Evolutionary conservation across 83 land plant species (phyloP).

Genomic region (Picea abies): DNA sequence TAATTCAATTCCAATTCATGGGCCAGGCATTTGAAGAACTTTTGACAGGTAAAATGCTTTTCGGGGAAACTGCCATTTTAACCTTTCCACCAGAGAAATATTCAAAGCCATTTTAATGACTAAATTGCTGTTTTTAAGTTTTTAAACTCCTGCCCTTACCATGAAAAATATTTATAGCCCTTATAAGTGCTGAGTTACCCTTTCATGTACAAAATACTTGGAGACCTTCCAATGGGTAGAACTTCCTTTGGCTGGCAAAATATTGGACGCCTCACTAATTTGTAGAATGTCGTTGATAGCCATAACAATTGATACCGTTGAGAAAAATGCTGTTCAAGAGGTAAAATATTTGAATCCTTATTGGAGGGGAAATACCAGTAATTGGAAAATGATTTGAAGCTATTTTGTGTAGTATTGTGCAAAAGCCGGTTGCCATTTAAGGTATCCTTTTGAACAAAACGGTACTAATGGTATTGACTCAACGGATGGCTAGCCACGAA

Average conservation of each 20-base stretch:
- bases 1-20: neutral
- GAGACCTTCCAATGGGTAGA: neutral
- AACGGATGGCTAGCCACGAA: neutral
- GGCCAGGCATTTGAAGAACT: neutral
- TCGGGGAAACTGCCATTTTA: neutral
- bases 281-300: neutral
- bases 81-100: neutral
- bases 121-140: conserved; percentile 22
- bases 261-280: neutral
- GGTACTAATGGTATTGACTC: no score
- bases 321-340: neutral
- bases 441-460: neutral
- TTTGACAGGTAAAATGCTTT: neutral
- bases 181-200: neutral
- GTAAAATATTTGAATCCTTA: neutral
- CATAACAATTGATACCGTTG: neutral
- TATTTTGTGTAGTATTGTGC: neutral
- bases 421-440: neutral
- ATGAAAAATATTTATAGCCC: no score
- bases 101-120: neutral
- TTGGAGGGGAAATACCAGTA: neutral
- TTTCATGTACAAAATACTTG: no score
- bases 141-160: no score
- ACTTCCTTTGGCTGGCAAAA: neutral
- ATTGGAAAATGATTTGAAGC: neutral